Evolutionary conservation across 305 asterid genomes (phyloP).

Genomic region (Rubia tinctorum): DNA sequence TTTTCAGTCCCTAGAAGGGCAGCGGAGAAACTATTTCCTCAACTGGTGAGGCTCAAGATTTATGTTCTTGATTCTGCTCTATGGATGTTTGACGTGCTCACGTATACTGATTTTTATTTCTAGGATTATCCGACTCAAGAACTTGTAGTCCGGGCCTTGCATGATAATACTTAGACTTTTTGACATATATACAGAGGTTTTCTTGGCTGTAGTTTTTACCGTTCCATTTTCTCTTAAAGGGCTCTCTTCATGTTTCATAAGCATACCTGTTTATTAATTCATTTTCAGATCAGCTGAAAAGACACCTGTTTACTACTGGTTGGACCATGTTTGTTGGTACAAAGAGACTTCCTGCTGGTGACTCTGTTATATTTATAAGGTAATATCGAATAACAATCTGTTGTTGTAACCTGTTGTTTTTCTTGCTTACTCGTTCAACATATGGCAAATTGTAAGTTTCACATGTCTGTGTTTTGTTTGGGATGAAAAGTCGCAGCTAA

Average conservation of each 20-base stretch:
- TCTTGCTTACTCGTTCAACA: background rate
- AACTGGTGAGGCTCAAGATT: slow-evolving; percentile 43
- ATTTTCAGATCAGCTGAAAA: slow-evolving; percentile 77
- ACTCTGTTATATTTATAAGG: too few relatives aligned
- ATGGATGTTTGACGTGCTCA: background rate
- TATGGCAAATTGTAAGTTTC: background rate
- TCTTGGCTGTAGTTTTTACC: slow-evolving; percentile 18
- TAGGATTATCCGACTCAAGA: slow-evolving; percentile 94
- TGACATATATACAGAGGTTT: slow-evolving; percentile 89
- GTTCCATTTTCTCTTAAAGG: background rate
- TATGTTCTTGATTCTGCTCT: slow-evolving; percentile 1
- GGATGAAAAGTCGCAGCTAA: slow-evolving; percentile 72
- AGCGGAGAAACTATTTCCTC: slow-evolving; percentile 92
- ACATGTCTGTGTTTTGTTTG: slow-evolving; percentile 24
- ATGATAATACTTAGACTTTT: slow-evolving; percentile 86
- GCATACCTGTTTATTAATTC: slow-evolving; percentile 7
- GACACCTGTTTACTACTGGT: slow-evolving; percentile 92
- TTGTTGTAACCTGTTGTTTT: background rate
- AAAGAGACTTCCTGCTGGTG: slow-evolving; percentile 68
- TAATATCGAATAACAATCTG: background rate
- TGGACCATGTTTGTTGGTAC: slow-evolving; percentile 99
- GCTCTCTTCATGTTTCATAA: background rate
- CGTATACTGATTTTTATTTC: background rate
- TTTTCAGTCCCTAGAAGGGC: slow-evolving; percentile 95
- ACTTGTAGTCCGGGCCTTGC: slow-evolving; percentile 90